Base-by-base conservation (phyloP, 2,329 filamentous ascomycete species). In the Myriosclerotinia curreyana region DNA sequence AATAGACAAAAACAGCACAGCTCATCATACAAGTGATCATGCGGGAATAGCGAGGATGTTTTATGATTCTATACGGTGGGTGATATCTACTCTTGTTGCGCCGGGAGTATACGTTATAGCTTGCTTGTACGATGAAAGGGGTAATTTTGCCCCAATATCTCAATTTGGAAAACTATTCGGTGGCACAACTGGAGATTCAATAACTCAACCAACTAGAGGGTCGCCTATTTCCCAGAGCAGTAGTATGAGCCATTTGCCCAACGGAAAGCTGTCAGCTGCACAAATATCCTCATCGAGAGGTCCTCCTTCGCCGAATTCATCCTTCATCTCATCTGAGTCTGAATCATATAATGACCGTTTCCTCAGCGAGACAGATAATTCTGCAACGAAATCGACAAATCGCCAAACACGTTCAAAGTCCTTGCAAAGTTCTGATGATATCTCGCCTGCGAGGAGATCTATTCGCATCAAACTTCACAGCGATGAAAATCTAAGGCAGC, bases 391-490 rank as follows among this genome's bases (percentile, higher is more conserved):
- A 38, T 58, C 66, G 17, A 61, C 68, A 31, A 61, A 55, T 64
- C 80, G 83, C 53, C 84, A 90, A 72, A 80, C 81, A 53, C 83
- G 88, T 61, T 88, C 89, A 31, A 88, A 86, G 74, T 87, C 87
- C 2, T 71, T 81, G 28, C 79, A 81, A 55, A 78, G 80, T 34
- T 74, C 80, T 38, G 88, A 92, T 68, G 89, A 92, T 69, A 83
- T 83, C 67, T 81, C 83, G 20, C 87, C 89, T 5, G 80, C 85
- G 8, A 85, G 90, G 72, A 84, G 92, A 64, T 96, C 92, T 2
- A 96, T 96, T 68, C 86, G 92, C 48, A 96, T 98, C 72, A 96
- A 95, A 77, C 81, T 96, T 17, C 87, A 94, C 75, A 91, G 88
- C 67, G 91, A 96, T 71, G 91, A 92, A 65, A 83, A 85, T 49